A percentile compares a stretch with the other conserved stretches of the same genome.
These are phyloP conservation scores for Komagataella kurtzmanii DNA, from an alignment of 805 yeast species.

Conservation along the genomic window DNA sequence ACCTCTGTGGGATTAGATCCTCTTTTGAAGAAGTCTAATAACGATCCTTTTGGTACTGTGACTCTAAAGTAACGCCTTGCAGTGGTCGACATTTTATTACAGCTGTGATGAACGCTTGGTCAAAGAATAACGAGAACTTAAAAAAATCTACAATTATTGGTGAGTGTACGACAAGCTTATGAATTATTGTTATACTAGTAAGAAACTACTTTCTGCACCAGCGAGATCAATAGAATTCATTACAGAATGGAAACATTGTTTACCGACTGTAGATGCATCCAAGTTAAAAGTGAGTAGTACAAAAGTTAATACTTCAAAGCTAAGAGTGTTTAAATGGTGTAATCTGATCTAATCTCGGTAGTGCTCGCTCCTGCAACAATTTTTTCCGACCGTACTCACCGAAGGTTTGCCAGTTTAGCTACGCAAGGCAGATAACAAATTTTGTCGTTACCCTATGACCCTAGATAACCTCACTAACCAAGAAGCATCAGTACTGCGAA, in stretches of 20 bases:
- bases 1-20: background rate
- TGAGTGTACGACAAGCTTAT: background rate
- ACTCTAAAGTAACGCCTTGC: background rate
- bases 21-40: background rate
- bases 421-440: background rate
- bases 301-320: background rate
- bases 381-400: background rate
- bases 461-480: constrained; percentile 8
- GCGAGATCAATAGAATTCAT: no score
- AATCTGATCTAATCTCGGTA: background rate
- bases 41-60: background rate
- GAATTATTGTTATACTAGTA: no score
- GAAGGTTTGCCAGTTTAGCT: background rate
- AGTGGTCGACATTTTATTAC: background rate
- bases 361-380: background rate
- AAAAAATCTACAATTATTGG: background rate
- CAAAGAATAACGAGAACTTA: no score
- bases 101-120: no score
- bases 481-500: constrained; percentile 9
- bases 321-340: background rate
- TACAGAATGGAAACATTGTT: background rate
- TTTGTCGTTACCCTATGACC: background rate
- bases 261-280: background rate
- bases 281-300: background rate
- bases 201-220: no score